These are phyloP conservation scores for Grigorovia transvaalensis DNA, from an alignment of 805 yeast genomes.

Conservation along the genomic window DNA sequence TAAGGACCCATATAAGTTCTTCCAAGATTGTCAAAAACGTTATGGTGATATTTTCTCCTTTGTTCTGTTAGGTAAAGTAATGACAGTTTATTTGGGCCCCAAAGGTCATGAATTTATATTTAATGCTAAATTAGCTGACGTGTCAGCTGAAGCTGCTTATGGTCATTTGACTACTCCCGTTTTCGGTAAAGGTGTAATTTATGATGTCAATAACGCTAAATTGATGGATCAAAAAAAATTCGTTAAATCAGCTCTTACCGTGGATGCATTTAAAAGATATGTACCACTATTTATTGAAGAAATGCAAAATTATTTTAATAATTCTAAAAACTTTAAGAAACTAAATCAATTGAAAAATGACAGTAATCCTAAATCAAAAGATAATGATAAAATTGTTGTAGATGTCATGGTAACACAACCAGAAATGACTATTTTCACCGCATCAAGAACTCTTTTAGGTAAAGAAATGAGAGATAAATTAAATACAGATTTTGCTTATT, in stretches of 20 bases:
- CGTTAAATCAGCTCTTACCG: constrained; percentile 80
- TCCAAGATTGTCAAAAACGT: constrained; percentile 62
- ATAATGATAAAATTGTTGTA: constrained; percentile 35
- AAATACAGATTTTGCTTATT: constrained; percentile 70
- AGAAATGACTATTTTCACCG: constrained; percentile 92
- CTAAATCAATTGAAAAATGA: too few species aligned
- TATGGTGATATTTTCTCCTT: constrained; percentile 93
- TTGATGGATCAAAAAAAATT: constrained; percentile 98
- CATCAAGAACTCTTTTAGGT: constrained; percentile 84
- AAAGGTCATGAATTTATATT: constrained; percentile 95
- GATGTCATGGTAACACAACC: constrained; percentile 81
- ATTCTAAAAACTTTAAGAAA: constrained; percentile 39
- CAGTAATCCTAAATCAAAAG: background rate
- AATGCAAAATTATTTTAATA: constrained; percentile 51
- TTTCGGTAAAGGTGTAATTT: constrained; percentile 93
- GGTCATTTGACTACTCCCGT: constrained; percentile 97
- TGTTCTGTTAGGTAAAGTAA: constrained; percentile 74
- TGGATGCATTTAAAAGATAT: constrained; percentile 70
- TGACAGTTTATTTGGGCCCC: constrained; percentile 96
- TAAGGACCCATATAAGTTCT: constrained; percentile 87
- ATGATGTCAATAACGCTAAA: constrained; percentile 88
- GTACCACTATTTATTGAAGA: constrained; percentile 86
- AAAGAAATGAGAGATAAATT: constrained; percentile 80
- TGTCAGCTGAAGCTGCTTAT: constrained; percentile 94
- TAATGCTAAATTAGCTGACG: constrained; percentile 81